These are phyloP conservation scores for Chaetomium sp. DNA, from an alignment of 2,329 filamentous ascomycete species.

Conservation along the genomic window DNA sequence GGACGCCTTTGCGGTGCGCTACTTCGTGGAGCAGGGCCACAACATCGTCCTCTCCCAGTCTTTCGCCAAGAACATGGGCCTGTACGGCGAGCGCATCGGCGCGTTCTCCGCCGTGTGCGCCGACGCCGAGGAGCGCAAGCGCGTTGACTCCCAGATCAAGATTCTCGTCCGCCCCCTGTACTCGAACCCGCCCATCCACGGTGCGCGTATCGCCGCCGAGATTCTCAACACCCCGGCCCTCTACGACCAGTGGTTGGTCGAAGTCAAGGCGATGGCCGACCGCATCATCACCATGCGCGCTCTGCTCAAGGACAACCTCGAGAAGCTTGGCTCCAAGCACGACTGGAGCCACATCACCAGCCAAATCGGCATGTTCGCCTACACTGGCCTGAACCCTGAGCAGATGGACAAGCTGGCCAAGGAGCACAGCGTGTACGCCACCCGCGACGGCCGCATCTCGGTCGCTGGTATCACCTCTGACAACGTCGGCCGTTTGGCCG, in stretches of 20 bases:
- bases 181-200: conserved; percentile 97
- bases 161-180: conserved; percentile 94
- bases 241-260: conserved; percentile 88
- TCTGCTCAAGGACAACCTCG: conserved; percentile 87
- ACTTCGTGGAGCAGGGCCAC: conserved; percentile 92
- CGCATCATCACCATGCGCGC: conserved; percentile 98
- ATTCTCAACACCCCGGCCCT: conserved; percentile 81
- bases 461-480: conserved; percentile 76
- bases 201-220: conserved; percentile 84
- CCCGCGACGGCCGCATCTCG: conserved; percentile 83
- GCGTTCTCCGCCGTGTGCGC: conserved; percentile 90
- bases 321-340: conserved; percentile 90
- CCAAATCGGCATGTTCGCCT: conserved; percentile 99
- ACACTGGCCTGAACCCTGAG: conserved; percentile 84
- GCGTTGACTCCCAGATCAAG: conserved; percentile 95
- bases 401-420: conserved; percentile 89
- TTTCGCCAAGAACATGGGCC: conserved; percentile 99
- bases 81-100: conserved; percentile 96
- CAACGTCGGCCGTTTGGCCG: conserved; percentile 73
- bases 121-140: conserved; percentile 85
- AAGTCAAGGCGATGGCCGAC: conserved; percentile 98
- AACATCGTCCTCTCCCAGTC: conserved; percentile 83
- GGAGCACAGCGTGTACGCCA: conserved; percentile 96
- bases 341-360: conserved; percentile 99
- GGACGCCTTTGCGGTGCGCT: conserved; percentile 86